Base-by-base conservation (phyloP, 768 basidiomycete genomes). In the Lentinula lateritia region DNA sequence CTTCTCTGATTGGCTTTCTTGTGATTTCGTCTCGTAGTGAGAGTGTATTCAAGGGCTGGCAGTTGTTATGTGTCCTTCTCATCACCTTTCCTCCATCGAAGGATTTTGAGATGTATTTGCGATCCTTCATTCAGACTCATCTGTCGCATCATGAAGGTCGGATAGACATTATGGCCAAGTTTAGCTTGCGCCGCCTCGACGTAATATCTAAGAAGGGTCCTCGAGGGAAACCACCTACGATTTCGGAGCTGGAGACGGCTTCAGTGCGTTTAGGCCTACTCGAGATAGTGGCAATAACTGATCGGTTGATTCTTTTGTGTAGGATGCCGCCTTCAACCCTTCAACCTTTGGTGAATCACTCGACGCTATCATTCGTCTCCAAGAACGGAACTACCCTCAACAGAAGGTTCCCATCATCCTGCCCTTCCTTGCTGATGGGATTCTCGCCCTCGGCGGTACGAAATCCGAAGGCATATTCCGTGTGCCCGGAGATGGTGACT, bases 301-400 rank as follows among this genome's bases (percentile, higher is more conserved):
- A 43, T 58, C 6, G 41, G 41, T 12, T 13, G 15, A 28, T 3
- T 34, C 2, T 52, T 35, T 16, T 6, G 20, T 43, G 35, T 67
- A 92, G 85, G 93, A 95, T 67, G 93, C 94, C 32, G 94, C 95
- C 7, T 98, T 97, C 76, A 91, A 95, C 65, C 93, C 95, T 0
- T 95, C 93, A 1, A 94, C 91, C 1, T 98, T 97, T 68, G 93
- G 94, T 13, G 93, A 95, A 76, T 88, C 92, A 0, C 79, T 98
- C 12, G 90, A 91, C 64, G 86, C 86, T 28, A 90, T 93, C 62
- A 88, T 91, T 74, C 80, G 89, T 50, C 76, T 94, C 9, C 95
- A 97, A 74, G 87, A 88, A 68, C 84, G 91, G 45, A 92, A 89
- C 55, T 95, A 96, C 67, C 91, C 93, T 2, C 78, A 84, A 58